phyloP scores from a whole-genome alignment of 2,329 filamentous ascomycete genomes.

The Penicillium sp. region DNA sequence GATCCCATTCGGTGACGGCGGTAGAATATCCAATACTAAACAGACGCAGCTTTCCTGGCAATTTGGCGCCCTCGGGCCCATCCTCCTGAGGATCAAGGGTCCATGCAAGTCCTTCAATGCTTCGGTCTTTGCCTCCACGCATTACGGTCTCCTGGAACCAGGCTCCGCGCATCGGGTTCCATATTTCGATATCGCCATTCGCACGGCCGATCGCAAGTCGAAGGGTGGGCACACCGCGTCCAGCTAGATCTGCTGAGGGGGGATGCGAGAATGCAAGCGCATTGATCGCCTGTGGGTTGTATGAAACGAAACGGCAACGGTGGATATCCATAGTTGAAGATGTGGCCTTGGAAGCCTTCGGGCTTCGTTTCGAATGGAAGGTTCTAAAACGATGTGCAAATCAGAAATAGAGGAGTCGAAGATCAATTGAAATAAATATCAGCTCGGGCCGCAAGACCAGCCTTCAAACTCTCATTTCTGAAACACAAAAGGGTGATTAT shows the following conservation, averaged over 20 bases:
- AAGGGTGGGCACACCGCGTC: conserved; percentile 58
- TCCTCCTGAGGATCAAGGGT: conserved; percentile 78
- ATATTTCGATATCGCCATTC: conserved; percentile 96
- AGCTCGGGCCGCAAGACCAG: conserved; percentile 15
- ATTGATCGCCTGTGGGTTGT: conserved; percentile 88
- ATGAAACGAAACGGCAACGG: conserved; percentile 92
- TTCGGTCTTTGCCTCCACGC: conserved; percentile 77
- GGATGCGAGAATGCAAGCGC: conserved; percentile 89
- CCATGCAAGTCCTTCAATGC: conserved; percentile 89
- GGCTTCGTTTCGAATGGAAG: conserved; percentile 12
- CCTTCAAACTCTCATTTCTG: conserved; percentile 27
- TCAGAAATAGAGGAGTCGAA: conserved; percentile 14
- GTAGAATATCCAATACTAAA: conserved; percentile 97
- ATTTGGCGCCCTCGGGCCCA: conserved; percentile 52
- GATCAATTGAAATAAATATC: conserved; percentile 19
- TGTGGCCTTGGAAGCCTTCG: conserved; percentile 18
- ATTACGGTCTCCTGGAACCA: conserved; percentile 93
- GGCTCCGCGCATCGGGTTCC: conserved; percentile 78
- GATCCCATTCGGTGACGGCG: conserved; percentile 91
- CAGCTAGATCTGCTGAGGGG: conserved; percentile 45
- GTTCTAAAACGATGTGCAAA: conserved; percentile 4
- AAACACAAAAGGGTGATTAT: conserved; percentile 4
- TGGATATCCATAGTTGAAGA: conserved; percentile 78
- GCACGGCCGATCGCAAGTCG: conserved; percentile 86
- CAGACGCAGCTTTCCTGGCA: conserved; percentile 73